Percentiles rank a stretch among this genome's conserved stretches.
phyloP scores from a whole-genome alignment of 2,329 filamentous ascomycete species.

The Alternaria gansuensis region DNA sequence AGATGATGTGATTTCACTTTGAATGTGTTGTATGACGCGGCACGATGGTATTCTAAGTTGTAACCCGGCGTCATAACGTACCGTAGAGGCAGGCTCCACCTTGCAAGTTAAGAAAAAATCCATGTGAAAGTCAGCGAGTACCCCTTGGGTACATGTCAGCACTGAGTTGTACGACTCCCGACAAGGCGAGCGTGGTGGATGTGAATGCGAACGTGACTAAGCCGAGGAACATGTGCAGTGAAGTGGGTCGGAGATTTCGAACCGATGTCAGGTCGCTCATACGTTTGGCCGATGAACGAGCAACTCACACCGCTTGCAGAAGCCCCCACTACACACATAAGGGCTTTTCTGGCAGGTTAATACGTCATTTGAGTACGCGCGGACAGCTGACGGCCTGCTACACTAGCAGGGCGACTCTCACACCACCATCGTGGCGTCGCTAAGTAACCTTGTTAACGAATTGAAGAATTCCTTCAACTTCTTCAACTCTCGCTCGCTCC shows the following conservation, averaged over 20 bases:
- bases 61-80: no score
- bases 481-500: conserved; percentile 44
- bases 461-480: conserved; percentile 50
- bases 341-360: conserved; percentile 24
- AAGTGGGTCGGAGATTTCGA: conserved; percentile 22
- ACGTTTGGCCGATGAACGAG: conserved; percentile 28
- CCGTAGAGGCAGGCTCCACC: no score
- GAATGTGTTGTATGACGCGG: background rate
- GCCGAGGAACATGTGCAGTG: conserved; percentile 6
- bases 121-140: no score
- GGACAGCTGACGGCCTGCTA: conserved; percentile 27
- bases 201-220: conserved; percentile 21
- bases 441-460: conserved; percentile 46
- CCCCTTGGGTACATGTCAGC: no score
- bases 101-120: no score
- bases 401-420: conserved; percentile 24
- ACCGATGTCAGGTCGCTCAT: conserved; percentile 34
- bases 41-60: background rate
- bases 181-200: background rate
- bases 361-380: conserved; percentile 31
- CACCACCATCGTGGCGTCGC: conserved; percentile 49
- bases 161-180: no score
- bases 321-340: conserved; percentile 32
- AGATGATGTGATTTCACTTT: background rate
- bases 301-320: conserved; percentile 23